A percentile compares a stretch with the other conserved stretches of the same genome.
Evolutionary conservation across 352 stramenopile species (phyloP).

Genomic region (Halophytophthora polymorphica): DNA sequence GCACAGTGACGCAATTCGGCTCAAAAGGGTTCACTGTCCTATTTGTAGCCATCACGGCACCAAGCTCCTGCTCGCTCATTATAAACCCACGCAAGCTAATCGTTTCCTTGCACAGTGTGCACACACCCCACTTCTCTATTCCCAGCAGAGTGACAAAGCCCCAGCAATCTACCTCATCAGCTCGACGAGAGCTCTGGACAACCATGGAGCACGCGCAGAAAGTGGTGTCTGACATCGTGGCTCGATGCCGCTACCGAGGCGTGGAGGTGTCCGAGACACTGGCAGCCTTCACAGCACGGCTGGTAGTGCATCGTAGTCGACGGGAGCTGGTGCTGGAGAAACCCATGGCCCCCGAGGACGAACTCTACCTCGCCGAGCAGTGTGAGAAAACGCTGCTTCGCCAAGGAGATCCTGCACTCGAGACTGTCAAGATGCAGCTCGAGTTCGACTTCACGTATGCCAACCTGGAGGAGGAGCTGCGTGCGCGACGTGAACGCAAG

Average conservation of each 20-base stretch:
- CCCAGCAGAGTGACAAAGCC: too few species aligned
- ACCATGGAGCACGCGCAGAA: conserved; percentile 64
- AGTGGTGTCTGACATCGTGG: conserved; percentile 70
- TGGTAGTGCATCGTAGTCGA: conserved; percentile 69
- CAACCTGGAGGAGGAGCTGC: conserved; percentile 73
- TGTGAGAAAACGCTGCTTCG: conserved; percentile 77
- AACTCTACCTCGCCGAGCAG: conserved; percentile 72
- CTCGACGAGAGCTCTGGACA: neutral
- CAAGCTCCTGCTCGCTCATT: too few species aligned
- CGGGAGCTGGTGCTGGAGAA: conserved; percentile 71
- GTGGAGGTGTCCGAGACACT: conserved; percentile 86
- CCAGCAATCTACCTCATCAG: too few species aligned
- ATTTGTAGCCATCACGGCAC: too few species aligned
- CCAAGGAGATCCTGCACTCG: conserved; percentile 75
- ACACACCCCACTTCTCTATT: too few species aligned
- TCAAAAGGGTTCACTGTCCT: too few species aligned
- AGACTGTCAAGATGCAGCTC: conserved; percentile 95
- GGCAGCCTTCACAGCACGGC: conserved; percentile 77
- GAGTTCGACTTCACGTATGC: conserved; percentile 92
- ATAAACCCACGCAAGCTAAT: too few species aligned
- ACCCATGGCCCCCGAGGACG: conserved; percentile 61
- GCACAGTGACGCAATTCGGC: too few species aligned
- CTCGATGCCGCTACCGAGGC: conserved; percentile 67
- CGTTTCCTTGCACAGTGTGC: too few species aligned
- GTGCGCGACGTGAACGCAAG: conserved; percentile 49